phyloP scores from a whole-genome alignment of 352 stramenopile species.

The Phytopythium sindhum region DNA sequence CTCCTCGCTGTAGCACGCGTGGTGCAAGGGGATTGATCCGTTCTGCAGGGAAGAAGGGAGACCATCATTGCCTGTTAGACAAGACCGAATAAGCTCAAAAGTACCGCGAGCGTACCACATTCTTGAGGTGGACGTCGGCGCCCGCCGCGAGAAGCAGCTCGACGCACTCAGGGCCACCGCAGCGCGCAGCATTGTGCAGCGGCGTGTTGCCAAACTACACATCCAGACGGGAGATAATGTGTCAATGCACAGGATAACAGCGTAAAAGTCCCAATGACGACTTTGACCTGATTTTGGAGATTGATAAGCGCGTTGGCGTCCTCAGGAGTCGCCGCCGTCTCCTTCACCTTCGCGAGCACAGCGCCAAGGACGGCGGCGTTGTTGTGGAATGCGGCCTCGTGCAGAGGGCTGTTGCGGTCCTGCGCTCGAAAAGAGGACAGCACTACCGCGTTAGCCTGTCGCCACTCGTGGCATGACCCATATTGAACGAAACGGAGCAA shows the following conservation, averaged over 20 bases:
- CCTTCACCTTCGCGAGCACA: conserved; percentile 51
- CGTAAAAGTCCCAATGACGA: neutral
- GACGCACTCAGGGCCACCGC: conserved; percentile 46
- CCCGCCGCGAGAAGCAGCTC: conserved; percentile 44
- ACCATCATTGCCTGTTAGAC: neutral
- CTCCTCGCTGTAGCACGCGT: conserved; percentile 73
- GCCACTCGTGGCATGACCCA: neutral
- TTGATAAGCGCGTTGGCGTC: conserved; percentile 37
- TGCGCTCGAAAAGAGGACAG: conserved; percentile 13
- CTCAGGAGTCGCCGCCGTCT: conserved; percentile 30
- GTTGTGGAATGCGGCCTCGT: conserved; percentile 59
- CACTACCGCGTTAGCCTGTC: no score
- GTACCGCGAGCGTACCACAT: conserved; percentile 33
- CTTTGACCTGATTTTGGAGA: conserved; percentile 51
- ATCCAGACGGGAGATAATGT: neutral
- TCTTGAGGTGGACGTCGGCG: conserved; percentile 39
- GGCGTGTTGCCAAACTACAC: conserved; percentile 75
- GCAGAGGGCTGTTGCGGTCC: conserved; percentile 73
- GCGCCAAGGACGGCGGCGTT: conserved; percentile 46
- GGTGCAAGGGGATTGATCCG: conserved; percentile 64
- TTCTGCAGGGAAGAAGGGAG: conserved; percentile 33
- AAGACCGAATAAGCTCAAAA: neutral
- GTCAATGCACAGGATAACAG: neutral
- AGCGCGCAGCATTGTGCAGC: conserved; percentile 66
- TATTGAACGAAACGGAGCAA: neutral